Evolutionary conservation across 495 filamentous ascomycete species (phyloP).

Genomic region (Hypoxylon subgilvum): DNA sequence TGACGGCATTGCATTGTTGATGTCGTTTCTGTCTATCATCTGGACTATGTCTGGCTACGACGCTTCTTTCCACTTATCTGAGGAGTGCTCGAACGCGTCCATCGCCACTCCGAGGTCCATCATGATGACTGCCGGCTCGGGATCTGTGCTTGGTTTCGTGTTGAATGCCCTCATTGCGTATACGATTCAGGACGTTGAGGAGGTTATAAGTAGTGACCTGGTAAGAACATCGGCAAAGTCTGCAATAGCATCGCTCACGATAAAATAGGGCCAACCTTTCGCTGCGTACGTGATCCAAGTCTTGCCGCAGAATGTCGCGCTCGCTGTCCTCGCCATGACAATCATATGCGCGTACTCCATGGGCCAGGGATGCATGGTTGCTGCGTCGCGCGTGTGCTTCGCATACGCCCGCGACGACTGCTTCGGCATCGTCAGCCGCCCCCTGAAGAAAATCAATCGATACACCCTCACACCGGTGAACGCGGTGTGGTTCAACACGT

Average conservation of each 20-base stretch:
- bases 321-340: constrained; percentile 71
- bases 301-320: constrained; percentile 67
- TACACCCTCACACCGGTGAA: constrained; percentile 76
- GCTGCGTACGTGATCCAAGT: constrained; percentile 76
- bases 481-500: constrained; percentile 74
- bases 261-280: constrained; percentile 68
- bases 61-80: constrained; percentile 74
- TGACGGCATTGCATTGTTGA: constrained; percentile 71
- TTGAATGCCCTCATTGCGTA: constrained; percentile 82
- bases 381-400: constrained; percentile 78
- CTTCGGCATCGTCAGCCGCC: constrained; percentile 65
- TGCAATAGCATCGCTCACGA: background rate
- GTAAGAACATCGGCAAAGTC: constrained; percentile 1
- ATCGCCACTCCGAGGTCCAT: constrained; percentile 79
- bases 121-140: constrained; percentile 70
- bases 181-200: constrained; percentile 71
- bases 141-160: constrained; percentile 75
- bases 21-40: constrained; percentile 74
- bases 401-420: constrained; percentile 81
- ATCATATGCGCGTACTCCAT: constrained; percentile 80
- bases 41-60: constrained; percentile 69
- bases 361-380: constrained; percentile 85
- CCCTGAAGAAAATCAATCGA: constrained; percentile 71
- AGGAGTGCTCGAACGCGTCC: constrained; percentile 80
- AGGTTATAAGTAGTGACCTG: constrained; percentile 65